Conservation (phyloP, 257 asterid species). For the Scutellaria barbata region DNA sequence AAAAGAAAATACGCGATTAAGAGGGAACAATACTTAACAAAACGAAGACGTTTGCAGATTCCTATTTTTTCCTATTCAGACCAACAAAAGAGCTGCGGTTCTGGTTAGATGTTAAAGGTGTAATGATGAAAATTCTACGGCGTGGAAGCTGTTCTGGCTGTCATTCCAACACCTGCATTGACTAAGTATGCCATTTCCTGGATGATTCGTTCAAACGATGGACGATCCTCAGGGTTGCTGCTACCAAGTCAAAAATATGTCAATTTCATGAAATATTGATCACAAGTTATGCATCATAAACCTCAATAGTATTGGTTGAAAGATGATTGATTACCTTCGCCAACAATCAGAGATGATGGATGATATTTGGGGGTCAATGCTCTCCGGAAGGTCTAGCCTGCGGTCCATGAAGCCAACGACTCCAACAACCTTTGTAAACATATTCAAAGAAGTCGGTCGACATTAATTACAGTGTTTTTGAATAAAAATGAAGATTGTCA, state of each 20-base stretch:
- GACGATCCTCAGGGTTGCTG: slow-evolving; percentile 72
- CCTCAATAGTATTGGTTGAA: neutral
- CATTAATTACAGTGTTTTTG: neutral
- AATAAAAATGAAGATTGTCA: neutral
- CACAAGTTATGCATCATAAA: neutral
- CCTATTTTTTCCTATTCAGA: slow-evolving; percentile 1
- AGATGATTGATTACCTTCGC: slow-evolving; percentile 55
- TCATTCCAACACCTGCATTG: slow-evolving; percentile 36
- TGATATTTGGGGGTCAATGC: slow-evolving; percentile 59
- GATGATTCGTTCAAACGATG: slow-evolving; percentile 64
- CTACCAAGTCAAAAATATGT: neutral
- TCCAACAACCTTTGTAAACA: slow-evolving; percentile 62
- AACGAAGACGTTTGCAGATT: neutral
- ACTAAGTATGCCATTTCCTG: slow-evolving; percentile 50
- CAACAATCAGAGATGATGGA: slow-evolving; percentile 72
- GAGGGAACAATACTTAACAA: neutral
- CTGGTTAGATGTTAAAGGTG: slow-evolving; percentile 12
- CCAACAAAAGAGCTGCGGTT: neutral
- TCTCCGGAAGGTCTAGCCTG: slow-evolving; percentile 60
- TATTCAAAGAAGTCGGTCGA: neutral
- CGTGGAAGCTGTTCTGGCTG: slow-evolving; percentile 28
- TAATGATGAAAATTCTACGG: slow-evolving; percentile 6
- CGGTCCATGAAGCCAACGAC: slow-evolving; percentile 78
- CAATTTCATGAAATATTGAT: neutral
- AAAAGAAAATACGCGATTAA: neutral